Percentiles rank a stretch among this genome's conserved stretches.
Evolutionary conservation across 345 rosid genomes (phyloP).

Genomic region (Conringia planisiliqua): DNA sequence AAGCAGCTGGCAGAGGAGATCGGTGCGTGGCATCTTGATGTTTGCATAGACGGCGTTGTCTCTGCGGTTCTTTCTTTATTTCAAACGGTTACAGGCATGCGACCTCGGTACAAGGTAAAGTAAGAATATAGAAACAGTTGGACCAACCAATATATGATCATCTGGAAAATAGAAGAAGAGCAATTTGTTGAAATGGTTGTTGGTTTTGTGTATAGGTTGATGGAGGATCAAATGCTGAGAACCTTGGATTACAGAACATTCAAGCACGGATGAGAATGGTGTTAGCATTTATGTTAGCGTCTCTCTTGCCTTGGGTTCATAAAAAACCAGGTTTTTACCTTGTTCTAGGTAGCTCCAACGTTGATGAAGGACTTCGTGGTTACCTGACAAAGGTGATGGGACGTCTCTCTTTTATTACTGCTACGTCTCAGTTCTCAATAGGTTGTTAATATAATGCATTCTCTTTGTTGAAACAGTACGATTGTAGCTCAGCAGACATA

Average conservation of each 20-base stretch:
- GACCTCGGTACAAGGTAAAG: constrained; percentile 70
- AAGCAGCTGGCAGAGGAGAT: constrained; percentile 83
- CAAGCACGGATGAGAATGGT: constrained; percentile 99
- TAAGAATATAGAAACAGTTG: background rate
- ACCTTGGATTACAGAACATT: constrained; percentile 84
- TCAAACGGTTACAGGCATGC: constrained; percentile 80
- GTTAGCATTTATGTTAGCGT: constrained; percentile 84
- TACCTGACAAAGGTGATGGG: constrained; percentile 78
- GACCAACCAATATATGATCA: background rate
- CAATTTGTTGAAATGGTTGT: background rate
- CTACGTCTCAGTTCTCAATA: background rate
- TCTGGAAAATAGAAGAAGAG: background rate
- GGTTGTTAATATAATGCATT: background rate
- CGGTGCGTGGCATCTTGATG: constrained; percentile 94
- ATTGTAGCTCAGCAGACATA: constrained; percentile 93
- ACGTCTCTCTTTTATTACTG: background rate
- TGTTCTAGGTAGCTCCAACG: constrained; percentile 93
- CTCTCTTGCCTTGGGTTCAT: constrained; percentile 96
- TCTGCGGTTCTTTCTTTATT: constrained; percentile 75
- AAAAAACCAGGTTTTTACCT: constrained; percentile 85
- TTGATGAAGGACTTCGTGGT: constrained; percentile 93
- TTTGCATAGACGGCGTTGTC: constrained; percentile 72
- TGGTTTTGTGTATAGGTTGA: constrained; percentile 51
- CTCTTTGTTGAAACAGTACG: constrained; percentile 60
- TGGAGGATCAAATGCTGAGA: constrained; percentile 90